Evolutionary conservation across 768 basidiomycete species (phyloP).

Genomic region (Lentinula sp.): DNA sequence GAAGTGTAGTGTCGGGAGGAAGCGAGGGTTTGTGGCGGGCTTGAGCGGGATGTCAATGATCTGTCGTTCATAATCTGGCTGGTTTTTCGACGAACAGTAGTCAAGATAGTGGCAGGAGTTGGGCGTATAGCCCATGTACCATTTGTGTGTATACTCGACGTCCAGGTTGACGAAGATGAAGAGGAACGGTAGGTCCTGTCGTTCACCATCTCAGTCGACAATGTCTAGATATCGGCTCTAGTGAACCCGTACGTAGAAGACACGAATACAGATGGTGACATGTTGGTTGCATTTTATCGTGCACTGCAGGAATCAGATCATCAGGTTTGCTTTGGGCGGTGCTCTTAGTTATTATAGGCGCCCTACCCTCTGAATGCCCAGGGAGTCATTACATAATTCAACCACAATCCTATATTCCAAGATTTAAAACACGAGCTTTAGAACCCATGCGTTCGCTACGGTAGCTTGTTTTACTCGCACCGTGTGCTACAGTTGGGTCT

Average conservation of each 20-base stretch:
- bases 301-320: slow-evolving; percentile 1
- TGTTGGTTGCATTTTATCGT: background rate
- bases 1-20: background rate
- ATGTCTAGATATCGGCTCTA: background rate
- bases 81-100: background rate
- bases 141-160: background rate
- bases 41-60: background rate
- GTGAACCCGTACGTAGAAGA: too few species aligned
- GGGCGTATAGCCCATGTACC: slow-evolving; percentile 5
- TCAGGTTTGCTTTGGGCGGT: background rate
- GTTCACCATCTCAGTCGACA: background rate
- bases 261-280: background rate
- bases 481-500: too few species aligned
- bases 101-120: background rate
- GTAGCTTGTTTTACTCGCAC: too few species aligned
- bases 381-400: too few species aligned
- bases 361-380: too few species aligned
- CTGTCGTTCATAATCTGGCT: background rate
- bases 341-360: background rate
- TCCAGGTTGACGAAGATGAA: background rate
- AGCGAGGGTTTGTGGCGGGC: background rate
- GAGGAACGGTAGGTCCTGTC: background rate
- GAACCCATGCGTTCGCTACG: too few species aligned
- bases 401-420: too few species aligned
- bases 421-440: too few species aligned